Conservation (phyloP, 768 basidiomycete genomes). For the Neoboletus subvelutipes region DNA sequence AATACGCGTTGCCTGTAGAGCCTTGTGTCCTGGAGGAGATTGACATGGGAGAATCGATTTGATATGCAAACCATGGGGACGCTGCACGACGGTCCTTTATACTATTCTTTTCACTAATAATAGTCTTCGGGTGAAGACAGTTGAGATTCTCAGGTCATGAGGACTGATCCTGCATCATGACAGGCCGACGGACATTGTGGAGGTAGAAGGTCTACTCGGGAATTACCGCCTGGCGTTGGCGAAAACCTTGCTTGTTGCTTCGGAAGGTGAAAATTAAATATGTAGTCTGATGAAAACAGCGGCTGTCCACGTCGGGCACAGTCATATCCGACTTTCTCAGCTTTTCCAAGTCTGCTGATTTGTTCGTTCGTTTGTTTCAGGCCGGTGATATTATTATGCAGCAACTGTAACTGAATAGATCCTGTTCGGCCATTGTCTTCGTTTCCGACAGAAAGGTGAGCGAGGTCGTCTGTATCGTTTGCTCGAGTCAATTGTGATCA, state of each 20-base stretch:
- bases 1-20: slow-evolving; percentile 22
- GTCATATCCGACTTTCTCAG: not conserved
- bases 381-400: not conserved
- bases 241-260: no score
- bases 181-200: not conserved
- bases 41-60: slow-evolving; percentile 11
- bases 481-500: not conserved
- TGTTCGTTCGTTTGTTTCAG: no score
- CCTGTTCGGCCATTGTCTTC: not conserved
- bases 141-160: not conserved
- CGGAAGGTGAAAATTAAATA: no score
- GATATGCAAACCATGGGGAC: not conserved
- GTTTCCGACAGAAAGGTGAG: not conserved
- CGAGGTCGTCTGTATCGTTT: not conserved
- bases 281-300: no score
- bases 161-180: not conserved
- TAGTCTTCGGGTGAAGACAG: not conserved
- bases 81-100: not conserved
- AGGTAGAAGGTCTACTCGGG: not conserved
- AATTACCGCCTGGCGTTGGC: no score
- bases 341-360: no score
- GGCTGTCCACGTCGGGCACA: no score
- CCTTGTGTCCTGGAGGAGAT: slow-evolving; percentile 23
- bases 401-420: not conserved
- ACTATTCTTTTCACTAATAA: not conserved